Base-by-base conservation (phyloP, 139 green algal species). In the Picochlorum sp. region DNA sequence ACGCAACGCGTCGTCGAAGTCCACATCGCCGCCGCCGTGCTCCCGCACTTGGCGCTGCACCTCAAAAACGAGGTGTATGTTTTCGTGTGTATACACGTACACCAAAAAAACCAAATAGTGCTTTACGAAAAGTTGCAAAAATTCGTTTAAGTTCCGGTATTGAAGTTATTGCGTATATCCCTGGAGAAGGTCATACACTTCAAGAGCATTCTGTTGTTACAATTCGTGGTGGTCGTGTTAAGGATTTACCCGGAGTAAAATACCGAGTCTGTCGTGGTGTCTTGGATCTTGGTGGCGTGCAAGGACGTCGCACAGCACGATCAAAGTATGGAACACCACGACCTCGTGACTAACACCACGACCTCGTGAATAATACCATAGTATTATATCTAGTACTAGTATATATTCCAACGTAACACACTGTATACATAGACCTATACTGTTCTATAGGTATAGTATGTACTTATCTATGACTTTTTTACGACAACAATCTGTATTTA, bases 181-280 rank as follows among this genome's bases (percentile, higher is more conserved):
- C 82, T 45, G 82, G 82, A 44, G 70, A 83, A 63, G 82, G 82
- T 23, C 82, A 89, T 73, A 89, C 82, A 65, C 62, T 92, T 61
- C 87, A 93, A 77, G 87, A 95, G 78, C 85, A 95, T 65, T 87
- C 80, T 28, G 79, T 95, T 23, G 85, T 95, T 64, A 52, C 94
- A 49, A 50, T 96, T 68, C 69, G 83, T 18, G 89, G 87, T 30
- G 84, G 87, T 24, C 73, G 89, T 38, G 80, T 85, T 20, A 86
- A 87, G 66, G 89, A 96, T 77, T 74, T 96, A 64, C 89, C 89
- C 0, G 84, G 86, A 8, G 87, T 90, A 45, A 80, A 82, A 66
- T 81, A 89, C 64, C 61, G 63, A 56, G 62, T 89, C 13, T 62
- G 88, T 64, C 74, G 84, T 15, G 84, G 84, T n/a, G 69, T 72